Base-by-base conservation (phyloP, 768 basidiomycete genomes). In the Leccinum variicolor region DNA sequence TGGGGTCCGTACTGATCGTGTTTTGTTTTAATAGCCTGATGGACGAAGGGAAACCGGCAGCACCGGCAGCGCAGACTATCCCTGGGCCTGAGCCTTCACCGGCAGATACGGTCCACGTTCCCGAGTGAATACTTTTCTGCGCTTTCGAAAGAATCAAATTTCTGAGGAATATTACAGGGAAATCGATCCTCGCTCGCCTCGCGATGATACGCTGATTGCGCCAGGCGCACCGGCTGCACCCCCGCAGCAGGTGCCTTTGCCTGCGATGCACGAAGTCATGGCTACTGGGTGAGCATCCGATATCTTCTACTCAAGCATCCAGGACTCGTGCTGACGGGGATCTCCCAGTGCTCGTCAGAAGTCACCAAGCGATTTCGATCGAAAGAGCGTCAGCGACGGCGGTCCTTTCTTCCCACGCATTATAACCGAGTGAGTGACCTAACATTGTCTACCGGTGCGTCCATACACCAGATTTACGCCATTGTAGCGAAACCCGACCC, bases 401-500 rank as follows among this genome's bases (percentile, higher is more conserved):
- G 61, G 45, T 0, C 54, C 34, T 11, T 69, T 55, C 29, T 62
- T 57, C 47, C 29, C 53, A 9, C 60, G 61, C 9, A 14, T 47
- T 25, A 52, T n/a, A n/a, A n/a, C 47, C 26, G 69, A 75, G 75
- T 75, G 63, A 34, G 75, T 21, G n/a, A 10, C 41, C 9, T 23
- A 8, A 34, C 33, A 34, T 34, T 34, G 11, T 13, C 17, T 6
- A 11, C 21, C 25, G 6, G 2, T 25, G 9, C 2, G 5, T 41
- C 19, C 41, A 41, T 41, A 19, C n/a, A 41, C 41, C 10, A 11
- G n/a, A 41, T 19, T 41, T 19, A 41, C 10, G n/a, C 41, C 41
- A 41, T 41, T 19, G 6, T 56, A 86, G 85, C 60, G 85, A 86
- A 72, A 75, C 76, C 0, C 76, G 73, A 13, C 85, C 85, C 3